Percentiles rank a stretch among this genome's conserved stretches.
phyloP scores from a whole-genome alignment of 192 early-diverging fungal genomes.

The Coemansia sp. region DNA sequence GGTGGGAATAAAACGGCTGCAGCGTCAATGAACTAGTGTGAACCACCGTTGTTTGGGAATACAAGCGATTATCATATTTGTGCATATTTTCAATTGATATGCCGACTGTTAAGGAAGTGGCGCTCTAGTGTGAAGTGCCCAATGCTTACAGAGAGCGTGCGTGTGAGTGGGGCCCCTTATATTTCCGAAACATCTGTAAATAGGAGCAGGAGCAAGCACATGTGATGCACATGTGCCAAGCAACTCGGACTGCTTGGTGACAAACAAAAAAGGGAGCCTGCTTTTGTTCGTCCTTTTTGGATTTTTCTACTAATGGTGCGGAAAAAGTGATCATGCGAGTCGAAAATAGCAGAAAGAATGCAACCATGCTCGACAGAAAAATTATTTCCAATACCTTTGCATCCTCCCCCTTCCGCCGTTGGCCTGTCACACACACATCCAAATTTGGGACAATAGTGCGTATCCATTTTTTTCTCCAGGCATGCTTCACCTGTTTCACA shows the following conservation, averaged over 20 bases:
- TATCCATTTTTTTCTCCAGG: neutral
- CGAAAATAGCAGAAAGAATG: constrained; percentile 3
- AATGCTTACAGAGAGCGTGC: neutral
- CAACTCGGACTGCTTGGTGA: neutral
- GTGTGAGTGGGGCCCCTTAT: neutral
- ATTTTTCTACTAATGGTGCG: neutral
- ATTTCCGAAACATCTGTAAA: neutral
- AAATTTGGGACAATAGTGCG: neutral
- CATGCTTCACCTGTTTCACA: neutral
- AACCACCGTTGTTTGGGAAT: neutral
- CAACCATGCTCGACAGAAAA: neutral
- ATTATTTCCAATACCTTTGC: neutral
- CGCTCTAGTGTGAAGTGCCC: neutral
- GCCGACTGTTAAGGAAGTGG: neutral
- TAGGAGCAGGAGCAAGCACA: neutral
- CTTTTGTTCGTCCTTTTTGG: neutral
- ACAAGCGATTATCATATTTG: neutral
- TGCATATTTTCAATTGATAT: neutral
- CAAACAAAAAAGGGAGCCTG: neutral
- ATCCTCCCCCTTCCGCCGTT: no score
- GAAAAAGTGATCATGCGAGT: neutral
- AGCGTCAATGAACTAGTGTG: neutral
- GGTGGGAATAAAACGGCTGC: neutral
- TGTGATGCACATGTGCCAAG: neutral
- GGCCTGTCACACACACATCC: neutral